Percentiles rank a stretch among this genome's conserved stretches.
These are phyloP conservation scores for Acrocalymma vagum DNA, from an alignment of 2,329 filamentous ascomycete species.

Conservation along the genomic window DNA sequence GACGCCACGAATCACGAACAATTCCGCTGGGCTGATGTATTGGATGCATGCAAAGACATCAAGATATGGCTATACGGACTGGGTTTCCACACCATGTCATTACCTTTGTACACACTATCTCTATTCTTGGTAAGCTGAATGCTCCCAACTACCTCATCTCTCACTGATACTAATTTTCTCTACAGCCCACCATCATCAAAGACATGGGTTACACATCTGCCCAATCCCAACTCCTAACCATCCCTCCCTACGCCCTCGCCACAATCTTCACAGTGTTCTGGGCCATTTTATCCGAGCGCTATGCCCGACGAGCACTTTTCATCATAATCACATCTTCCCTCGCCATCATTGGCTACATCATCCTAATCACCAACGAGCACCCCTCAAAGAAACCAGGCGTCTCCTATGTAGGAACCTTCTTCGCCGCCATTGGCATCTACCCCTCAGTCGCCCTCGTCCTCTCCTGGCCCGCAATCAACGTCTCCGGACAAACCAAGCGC, in stretches of 20 bases:
- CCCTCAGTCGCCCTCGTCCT: slow-evolving; percentile 50
- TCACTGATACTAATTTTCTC: slow-evolving; percentile 4
- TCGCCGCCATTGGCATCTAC: slow-evolving; percentile 50
- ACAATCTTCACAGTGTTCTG: slow-evolving; percentile 46
- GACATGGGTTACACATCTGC: slow-evolving; percentile 54
- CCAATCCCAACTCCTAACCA: slow-evolving; percentile 55
- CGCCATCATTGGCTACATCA: slow-evolving; percentile 49
- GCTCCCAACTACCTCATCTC: slow-evolving; percentile 32
- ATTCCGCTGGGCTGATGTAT: slow-evolving; percentile 74
- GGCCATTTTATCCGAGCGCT: slow-evolving; percentile 43
- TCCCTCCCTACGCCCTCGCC: slow-evolving; percentile 53
- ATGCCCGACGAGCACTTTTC: slow-evolving; percentile 42
- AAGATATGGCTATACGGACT: slow-evolving; percentile 68
- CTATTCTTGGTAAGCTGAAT: slow-evolving; percentile 56
- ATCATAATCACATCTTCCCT: slow-evolving; percentile 41
- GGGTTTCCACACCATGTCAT: slow-evolving; percentile 75
- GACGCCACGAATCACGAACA: slow-evolving; percentile 74
- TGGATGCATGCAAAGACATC: slow-evolving; percentile 62
- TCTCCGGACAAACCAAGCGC: slow-evolving; percentile 62
- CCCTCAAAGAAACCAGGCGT: slow-evolving; percentile 43
- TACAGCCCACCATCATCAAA: slow-evolving; percentile 64
- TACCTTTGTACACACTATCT: slow-evolving; percentile 54
- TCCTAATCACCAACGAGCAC: slow-evolving; percentile 44
- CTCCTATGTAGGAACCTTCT: slow-evolving; percentile 47
- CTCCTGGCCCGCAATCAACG: slow-evolving; percentile 62